A percentile compares a stretch with the other conserved stretches of the same genome.
These are phyloP conservation scores for Lentinula lateritia DNA, from an alignment of 768 basidiomycete species.

Conservation along the genomic window DNA sequence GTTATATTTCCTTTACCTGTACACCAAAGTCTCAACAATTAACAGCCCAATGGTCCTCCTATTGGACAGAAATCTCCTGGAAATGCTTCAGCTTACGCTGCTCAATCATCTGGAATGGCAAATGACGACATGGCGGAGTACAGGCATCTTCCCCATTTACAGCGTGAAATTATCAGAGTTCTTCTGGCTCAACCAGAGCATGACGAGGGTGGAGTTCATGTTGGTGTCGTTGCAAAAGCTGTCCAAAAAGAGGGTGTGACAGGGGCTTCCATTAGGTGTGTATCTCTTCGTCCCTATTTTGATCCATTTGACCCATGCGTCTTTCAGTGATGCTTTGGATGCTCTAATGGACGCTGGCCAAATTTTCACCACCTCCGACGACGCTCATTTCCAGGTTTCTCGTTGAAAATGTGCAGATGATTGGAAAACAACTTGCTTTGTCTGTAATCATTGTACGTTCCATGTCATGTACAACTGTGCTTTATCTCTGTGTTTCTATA, in stretches of 20 bases:
- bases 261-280: slow-evolving; percentile 54
- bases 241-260: slow-evolving; percentile 45
- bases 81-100: slow-evolving; percentile 36
- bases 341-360: slow-evolving; percentile 73
- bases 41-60: not conserved
- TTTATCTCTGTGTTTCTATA: not conserved
- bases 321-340: slow-evolving; percentile 63
- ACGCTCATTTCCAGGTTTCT: slow-evolving; percentile 70
- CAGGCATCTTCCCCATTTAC: slow-evolving; percentile 50
- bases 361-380: slow-evolving; percentile 77
- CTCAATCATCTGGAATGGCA: slow-evolving; percentile 20
- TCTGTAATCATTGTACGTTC: not conserved
- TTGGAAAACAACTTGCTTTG: not conserved
- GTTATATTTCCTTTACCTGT: not conserved
- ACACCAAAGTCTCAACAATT: not conserved
- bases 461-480: not conserved
- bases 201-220: slow-evolving; percentile 64
- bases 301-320: not conserved
- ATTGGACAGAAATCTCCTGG: not conserved
- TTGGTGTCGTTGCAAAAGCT: slow-evolving; percentile 64
- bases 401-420: slow-evolving; percentile 15
- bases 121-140: slow-evolving; percentile 36
- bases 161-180: slow-evolving; percentile 62
- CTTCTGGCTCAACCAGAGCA: slow-evolving; percentile 41
- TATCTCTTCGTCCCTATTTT: not conserved